Base-by-base conservation (phyloP, 306 rosid genomes). In the Ochetophila trinervis region DNA sequence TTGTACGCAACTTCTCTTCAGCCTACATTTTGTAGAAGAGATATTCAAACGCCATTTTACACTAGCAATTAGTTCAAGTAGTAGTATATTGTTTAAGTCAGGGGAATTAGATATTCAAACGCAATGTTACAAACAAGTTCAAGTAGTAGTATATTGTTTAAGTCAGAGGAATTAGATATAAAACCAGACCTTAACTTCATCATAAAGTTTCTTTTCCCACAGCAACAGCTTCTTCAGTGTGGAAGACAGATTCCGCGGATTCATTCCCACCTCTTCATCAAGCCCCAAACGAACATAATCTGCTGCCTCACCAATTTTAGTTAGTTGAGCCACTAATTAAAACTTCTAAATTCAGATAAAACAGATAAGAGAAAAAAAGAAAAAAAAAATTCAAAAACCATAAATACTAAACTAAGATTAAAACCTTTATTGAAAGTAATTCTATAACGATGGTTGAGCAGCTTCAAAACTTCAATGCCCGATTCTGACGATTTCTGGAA, bases 191-290 rank as follows among this genome's bases (percentile, higher is more conserved):
- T 92, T 89, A 58, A 92, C 96, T 81, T 92, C 96, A 32, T 74
- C 68, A 47, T 87, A 85, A 5, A 92, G 82, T 73, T 92, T 92
- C 78, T 84, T 84, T 85, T 92, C 98, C 98, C 98, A 87, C 73
- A 84, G 44, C 20, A 69, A 80, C 0, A 92, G 78, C 74, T 79
- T 87, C 78, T 75, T 80, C 68, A 92, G 67, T 64, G 86, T 82
- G 47, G 84, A 74, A 66, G 82, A 65, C 9, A 92, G 73, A 59
- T 76, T 86, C 51, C 51, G 72, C 2, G 75, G 65, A 58, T 66
- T 44, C 30, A 63, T 58, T 2, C 70, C 74, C 53, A 49, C n/a
- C 12, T 83, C 87, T 66, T 47, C 53, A 14, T 69, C 79, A 76
- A 48, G 32, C 6, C 71, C 73, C 70, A 67, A 16, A 53, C 54